Base-by-base conservation (phyloP, 371 early-diverging fungal species). In the Parasitella parasitica region DNA sequence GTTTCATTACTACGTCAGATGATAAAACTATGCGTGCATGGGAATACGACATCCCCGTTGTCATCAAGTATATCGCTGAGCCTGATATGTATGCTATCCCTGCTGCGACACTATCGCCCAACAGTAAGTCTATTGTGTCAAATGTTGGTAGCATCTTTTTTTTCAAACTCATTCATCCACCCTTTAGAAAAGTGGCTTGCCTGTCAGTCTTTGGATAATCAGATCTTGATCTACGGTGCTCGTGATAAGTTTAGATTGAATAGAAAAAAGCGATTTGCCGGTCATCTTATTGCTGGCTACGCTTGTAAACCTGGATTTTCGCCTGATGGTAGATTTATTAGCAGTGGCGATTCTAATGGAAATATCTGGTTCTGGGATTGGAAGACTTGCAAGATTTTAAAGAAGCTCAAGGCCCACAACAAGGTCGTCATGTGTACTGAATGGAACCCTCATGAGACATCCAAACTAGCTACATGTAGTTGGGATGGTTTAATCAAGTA, bases 41-140 rank as follows among this genome's bases (percentile, higher is more conserved):
- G 98, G 99, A 99, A 81, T 94, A 84, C 68, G 97, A 92, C 67
- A 96, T 97, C 60, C 98, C 98, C 3, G 95, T 97, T 8, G 95
- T 94, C 37, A 95, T 99, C 82, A 96, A 96, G 79, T 93, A 95
- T 63, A 88, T 97, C 67, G 96, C 97, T 11, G 98, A 99, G 56
- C 94, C 97, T 4, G 87, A 89, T 59, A 97, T 99, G 97, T 94
- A 97, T 69, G 90, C 92, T 18, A 95, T 97, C 87, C 96, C 97
- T 13, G 88, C 94, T 6, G 96, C 94, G 8, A 86, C 96, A 4
- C 63, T 92, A 41, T 91, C 92, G 64, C 97, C 95, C 13, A 91
- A 86, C 69, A 85, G 94, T 90, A 86, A 81, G 88, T 85, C 3
- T 18, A 15, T 4, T 32, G 13, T 57, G 30, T 26, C 39, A 18